Evolutionary conservation across 2,329 filamentous ascomycete genomes (phyloP).

Genomic region (Cladophialophora yegresii): DNA sequence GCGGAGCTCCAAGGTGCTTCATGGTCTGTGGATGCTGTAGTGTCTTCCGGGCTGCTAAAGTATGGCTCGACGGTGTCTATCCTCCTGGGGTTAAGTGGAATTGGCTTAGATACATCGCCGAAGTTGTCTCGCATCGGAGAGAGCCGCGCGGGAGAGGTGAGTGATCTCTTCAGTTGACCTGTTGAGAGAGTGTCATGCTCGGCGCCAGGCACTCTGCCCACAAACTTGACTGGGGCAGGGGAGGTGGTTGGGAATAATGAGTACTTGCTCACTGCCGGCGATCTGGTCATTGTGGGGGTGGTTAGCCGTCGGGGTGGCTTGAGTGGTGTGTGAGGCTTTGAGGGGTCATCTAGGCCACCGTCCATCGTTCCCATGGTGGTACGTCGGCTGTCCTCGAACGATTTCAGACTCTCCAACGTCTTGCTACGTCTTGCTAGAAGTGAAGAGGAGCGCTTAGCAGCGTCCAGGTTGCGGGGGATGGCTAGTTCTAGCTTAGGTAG

Average conservation of each 20-base stretch:
- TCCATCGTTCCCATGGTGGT: constrained; percentile 11
- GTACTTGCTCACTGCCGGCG: constrained; percentile 32
- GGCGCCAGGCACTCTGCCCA: constrained; percentile 9
- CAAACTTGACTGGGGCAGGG: constrained; percentile 21
- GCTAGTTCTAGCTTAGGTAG: constrained; percentile 31
- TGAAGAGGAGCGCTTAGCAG: constrained; percentile 30
- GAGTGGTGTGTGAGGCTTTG: constrained; percentile 22
- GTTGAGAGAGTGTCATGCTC: not conserved
- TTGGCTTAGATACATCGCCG: constrained; percentile 19
- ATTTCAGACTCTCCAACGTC: constrained; percentile 30
- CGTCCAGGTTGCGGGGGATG: constrained; percentile 28
- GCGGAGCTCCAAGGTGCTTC: constrained; percentile 29
- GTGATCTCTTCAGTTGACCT: constrained; percentile 27
- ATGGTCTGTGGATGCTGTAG: constrained; percentile 32
- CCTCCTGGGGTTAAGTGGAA: constrained; percentile 25
- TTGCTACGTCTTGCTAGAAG: constrained; percentile 32
- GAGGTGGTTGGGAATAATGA: constrained; percentile 35
- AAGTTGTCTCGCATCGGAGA: constrained; percentile 31
- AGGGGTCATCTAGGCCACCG: not conserved
- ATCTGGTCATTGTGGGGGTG: constrained; percentile 22
- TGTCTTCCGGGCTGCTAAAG: constrained; percentile 29
- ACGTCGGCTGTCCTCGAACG: constrained; percentile 24
- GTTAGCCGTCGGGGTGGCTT: constrained; percentile 26
- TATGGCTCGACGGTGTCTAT: constrained; percentile 9
- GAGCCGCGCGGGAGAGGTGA: constrained; percentile 33